Percentiles rank a stretch among this genome's conserved stretches.
These are phyloP conservation scores for Begonia peltatifolia DNA, from an alignment of 306 rosid genomes.

Conservation along the genomic window DNA sequence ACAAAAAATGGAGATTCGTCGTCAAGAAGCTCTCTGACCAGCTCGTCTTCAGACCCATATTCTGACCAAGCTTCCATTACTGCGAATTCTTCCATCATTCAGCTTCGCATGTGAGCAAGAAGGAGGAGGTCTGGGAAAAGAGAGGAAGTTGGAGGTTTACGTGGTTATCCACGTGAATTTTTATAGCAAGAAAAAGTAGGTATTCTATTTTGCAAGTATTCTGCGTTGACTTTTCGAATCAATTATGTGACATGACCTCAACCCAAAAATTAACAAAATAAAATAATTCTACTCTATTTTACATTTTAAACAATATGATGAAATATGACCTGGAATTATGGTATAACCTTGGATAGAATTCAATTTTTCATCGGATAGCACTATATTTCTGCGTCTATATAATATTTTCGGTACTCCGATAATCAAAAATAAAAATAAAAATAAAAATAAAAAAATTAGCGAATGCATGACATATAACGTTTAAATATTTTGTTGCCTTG, in stretches of 20 bases:
- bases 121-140: constrained; percentile 8
- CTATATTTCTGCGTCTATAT: too few relatives aligned
- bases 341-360: too few relatives aligned
- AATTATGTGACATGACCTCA: neutral
- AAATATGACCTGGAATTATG: too few relatives aligned
- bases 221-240: constrained; percentile 41
- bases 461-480: too few relatives aligned
- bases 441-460: too few relatives aligned
- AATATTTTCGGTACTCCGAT: too few relatives aligned
- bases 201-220: constrained; percentile 27
- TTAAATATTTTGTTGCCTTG: too few relatives aligned
- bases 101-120: neutral
- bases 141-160: constrained; percentile 30
- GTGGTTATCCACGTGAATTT: constrained; percentile 38
- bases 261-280: too few relatives aligned
- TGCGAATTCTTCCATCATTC: constrained; percentile 22
- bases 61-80: constrained; percentile 31
- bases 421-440: too few relatives aligned
- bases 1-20: constrained; percentile 39
- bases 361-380: too few relatives aligned
- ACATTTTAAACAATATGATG: too few relatives aligned
- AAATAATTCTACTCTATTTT: too few relatives aligned
- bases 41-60: constrained; percentile 45
- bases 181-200: constrained; percentile 26
- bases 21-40: constrained; percentile 61